Base-by-base conservation (phyloP, 345 rosid species). In the Dimocarpus longan region DNA sequence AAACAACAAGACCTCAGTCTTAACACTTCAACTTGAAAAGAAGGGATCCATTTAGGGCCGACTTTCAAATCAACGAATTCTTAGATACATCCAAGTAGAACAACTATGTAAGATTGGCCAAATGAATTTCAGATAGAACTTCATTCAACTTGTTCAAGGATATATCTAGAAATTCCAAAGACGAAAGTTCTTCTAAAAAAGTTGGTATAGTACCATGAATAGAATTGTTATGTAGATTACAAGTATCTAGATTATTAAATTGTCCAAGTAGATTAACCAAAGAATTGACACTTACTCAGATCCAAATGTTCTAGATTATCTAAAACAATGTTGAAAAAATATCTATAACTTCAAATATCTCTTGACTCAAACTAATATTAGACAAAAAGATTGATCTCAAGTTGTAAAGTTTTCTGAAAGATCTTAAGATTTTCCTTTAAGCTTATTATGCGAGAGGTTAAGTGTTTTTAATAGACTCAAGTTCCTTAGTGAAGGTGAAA, bases 31-130 rank as follows among this genome's bases (percentile, higher is more conserved):
- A 87, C 68, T 60, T 76, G 77, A 46, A 81, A 84, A 37, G 86
- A 76, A 44, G 85, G 85, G 44, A 75, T 4, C 85, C 85, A 86
- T 6, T 75, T 62, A 11, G 74, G n/a, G 13, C 68, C 69, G 32
- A 84, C 59, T 6, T 76, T 76, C 54, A 84, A n/a, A 44, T 16
- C 21, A 82, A 18, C 15, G 68, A 66, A 28, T 85, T 87, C 6
- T 13, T 13, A 70, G 85, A 80, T 3, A 79, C 42, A 16, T 56
- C 68, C 19, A 87, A 39, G 1, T 1, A 5, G 10, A 22, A 10
- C 39, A 87, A 59, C 2, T 10, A 75, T 40, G 82, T 69, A 26
- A 85, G 86, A 24, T 84, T 79, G 0, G 57, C 62, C 44, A 85
- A 83, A 68, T 82, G 82, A 12, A 44, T 71, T 69, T 77, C 85